Base-by-base conservation (phyloP, 257 asterid genomes). In the Anisodus acutangulus region DNA sequence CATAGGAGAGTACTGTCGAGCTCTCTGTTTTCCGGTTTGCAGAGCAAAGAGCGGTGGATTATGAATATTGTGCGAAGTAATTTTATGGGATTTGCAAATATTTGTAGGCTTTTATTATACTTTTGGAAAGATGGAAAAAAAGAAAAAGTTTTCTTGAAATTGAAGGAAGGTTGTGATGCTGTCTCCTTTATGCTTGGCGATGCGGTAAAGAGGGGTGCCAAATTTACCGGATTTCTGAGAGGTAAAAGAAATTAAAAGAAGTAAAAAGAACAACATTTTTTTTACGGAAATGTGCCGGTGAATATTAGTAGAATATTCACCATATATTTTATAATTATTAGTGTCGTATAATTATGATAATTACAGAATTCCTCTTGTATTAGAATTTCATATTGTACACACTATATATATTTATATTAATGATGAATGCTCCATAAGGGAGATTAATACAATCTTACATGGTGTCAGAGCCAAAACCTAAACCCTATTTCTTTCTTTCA, bases 141-240 rank as follows among this genome's bases (percentile, higher is more conserved):
- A 87, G 26, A 22, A 72, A 22, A 76, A 7, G 81, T 8, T 53
- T 88, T 84, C 94, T 94, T 94, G 91, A 87, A 86, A 86, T 87
- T 81, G 90, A 90, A 90, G 97, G 86, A 92, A 92, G 88, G 93
- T 87, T 80, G 68, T 45, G 92, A 89, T 93, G 91, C 95, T 86
- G 89, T 79, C 88, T 54, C 85, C 86, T 69, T 67, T 84, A 0
- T 31, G 26, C n/a, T 4, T 17, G 82, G 78, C 55, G 80, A 71
- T 31, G 80, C 64, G 83, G 91, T 85, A 79, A 83, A 72, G 82
- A 71, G 78, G 74, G 90, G 86, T 78, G 86, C 87, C 87, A 39
- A 6, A 81, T 55, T 76, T 83, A 88, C 85, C 88, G 85, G 4
- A 4, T 55, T n/a, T 13, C 6, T 15, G 16, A 12, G 59, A 0